A percentile compares a stretch with the other conserved stretches of the same genome.
These are phyloP conservation scores for Blastobotrys attinorum DNA, from an alignment of 805 yeast species.

Conservation along the genomic window DNA sequence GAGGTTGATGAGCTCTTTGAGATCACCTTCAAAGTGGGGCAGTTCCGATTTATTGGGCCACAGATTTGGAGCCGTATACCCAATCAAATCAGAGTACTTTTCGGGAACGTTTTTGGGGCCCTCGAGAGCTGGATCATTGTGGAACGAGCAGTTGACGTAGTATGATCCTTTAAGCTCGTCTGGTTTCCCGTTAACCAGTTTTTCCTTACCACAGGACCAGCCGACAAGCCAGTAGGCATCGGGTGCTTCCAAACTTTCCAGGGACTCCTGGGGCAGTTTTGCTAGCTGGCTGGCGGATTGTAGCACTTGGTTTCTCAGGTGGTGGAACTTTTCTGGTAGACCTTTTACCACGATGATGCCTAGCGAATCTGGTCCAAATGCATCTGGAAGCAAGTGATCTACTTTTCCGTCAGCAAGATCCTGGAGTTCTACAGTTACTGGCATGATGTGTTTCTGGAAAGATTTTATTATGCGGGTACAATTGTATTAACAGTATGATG, in stretches of 20 bases:
- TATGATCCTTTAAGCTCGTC: constrained; percentile 50
- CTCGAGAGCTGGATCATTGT: constrained; percentile 35
- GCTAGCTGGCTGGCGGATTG: constrained; percentile 37
- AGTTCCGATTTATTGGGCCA: constrained; percentile 39
- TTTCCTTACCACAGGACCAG: constrained; percentile 55
- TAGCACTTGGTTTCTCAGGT: constrained; percentile 37
- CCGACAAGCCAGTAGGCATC: constrained; percentile 50
- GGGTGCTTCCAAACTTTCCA: constrained; percentile 37
- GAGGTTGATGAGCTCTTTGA: constrained; percentile 32
- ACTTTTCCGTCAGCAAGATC: constrained; percentile 26
- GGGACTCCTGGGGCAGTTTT: constrained; percentile 28
- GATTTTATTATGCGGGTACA: neutral
- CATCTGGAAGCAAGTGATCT: constrained; percentile 31
- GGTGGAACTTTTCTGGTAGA: constrained; percentile 34
- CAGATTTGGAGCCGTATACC: constrained; percentile 42
- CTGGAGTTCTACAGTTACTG: constrained; percentile 14
- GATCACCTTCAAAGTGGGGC: constrained; percentile 20
- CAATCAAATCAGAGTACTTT: constrained; percentile 30
- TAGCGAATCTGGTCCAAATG: constrained; percentile 49
- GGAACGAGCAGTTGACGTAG: constrained; percentile 52
- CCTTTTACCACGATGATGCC: constrained; percentile 44
- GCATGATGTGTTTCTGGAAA: constrained; percentile 5
- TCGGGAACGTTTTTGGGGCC: constrained; percentile 33
- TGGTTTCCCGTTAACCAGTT: constrained; percentile 36
- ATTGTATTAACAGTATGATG: too few species aligned